Evolutionary conservation across 495 filamentous ascomycete species (phyloP).

Genomic region (Podospora fimiseda): DNA sequence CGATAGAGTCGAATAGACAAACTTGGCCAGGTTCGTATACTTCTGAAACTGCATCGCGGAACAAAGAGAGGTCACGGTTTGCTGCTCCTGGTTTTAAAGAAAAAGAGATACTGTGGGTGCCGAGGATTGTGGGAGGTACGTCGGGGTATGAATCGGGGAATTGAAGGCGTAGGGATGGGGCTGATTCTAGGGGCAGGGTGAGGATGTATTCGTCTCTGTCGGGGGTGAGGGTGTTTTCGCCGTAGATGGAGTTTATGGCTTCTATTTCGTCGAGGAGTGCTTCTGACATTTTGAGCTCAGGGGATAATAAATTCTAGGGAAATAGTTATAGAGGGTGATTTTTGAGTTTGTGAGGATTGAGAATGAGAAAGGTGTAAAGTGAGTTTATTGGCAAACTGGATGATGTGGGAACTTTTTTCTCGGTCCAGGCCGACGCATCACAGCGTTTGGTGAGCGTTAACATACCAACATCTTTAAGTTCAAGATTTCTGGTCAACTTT

Average conservation of each 20-base stretch:
- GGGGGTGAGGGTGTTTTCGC: constrained; percentile 53
- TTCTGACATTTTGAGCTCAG: constrained; percentile 51
- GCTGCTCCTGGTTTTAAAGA: constrained; percentile 61
- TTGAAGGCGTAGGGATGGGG: constrained; percentile 52
- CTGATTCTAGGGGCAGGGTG: constrained; percentile 38
- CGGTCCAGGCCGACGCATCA: neutral
- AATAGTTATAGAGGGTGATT: constrained; percentile 16
- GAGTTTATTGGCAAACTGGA: neutral
- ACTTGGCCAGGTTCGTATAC: constrained; percentile 68
- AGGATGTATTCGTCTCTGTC: constrained; percentile 42
- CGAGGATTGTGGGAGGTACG: constrained; percentile 60
- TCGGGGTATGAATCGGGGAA: constrained; percentile 69
- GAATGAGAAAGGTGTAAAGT: neutral
- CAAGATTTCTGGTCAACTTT: too few relatives aligned
- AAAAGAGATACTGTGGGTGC: constrained; percentile 54
- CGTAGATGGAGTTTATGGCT: constrained; percentile 92
- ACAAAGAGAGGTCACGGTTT: constrained; percentile 55
- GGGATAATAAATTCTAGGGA: neutral
- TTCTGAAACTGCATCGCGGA: constrained; percentile 56
- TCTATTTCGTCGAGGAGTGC: constrained; percentile 79
- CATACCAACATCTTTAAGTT: too few relatives aligned
- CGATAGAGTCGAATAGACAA: constrained; percentile 82
- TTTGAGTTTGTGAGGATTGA: neutral
- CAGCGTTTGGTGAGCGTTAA: neutral
- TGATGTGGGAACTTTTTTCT: neutral